phyloP scores from a whole-genome alignment of 2,329 filamentous ascomycete species.

The Phyllosticta paracitricarpa region DNA sequence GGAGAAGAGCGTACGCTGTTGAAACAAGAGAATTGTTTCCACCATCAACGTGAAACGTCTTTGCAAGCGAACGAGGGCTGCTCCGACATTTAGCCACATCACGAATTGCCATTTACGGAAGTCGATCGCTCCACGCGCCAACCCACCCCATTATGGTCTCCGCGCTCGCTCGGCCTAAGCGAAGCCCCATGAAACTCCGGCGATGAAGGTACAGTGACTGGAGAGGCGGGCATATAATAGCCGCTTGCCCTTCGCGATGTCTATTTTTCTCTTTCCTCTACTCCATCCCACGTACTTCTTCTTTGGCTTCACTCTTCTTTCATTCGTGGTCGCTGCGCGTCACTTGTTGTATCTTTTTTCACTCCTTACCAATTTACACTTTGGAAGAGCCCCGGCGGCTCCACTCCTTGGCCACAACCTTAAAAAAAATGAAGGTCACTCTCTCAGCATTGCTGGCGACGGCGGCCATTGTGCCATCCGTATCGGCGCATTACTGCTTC shows the following conservation, averaged over 20 bases:
- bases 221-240: background rate
- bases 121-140: background rate
- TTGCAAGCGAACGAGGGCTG: slow-evolving; percentile 1
- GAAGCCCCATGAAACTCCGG: slow-evolving; percentile 6
- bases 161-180: slow-evolving; percentile 3
- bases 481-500: slow-evolving; percentile 28
- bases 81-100: slow-evolving; percentile 1
- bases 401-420: background rate
- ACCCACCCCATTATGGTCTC: background rate
- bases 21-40: slow-evolving; percentile 6
- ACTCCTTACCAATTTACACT: background rate
- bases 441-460: slow-evolving; percentile 20
- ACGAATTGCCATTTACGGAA: slow-evolving; percentile 1
- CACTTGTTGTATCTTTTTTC: background rate
- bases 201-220: background rate
- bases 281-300: background rate
- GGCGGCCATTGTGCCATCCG: slow-evolving; percentile 13
- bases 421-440: slow-evolving; percentile 21
- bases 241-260: background rate
- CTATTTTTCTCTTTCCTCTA: background rate
- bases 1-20: slow-evolving; percentile 1
- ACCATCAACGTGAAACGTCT: slow-evolving; percentile 5
- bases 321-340: slow-evolving; percentile 8
- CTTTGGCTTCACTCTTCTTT: background rate
- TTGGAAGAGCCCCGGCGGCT: slow-evolving; percentile 6